Evolutionary conservation across 2,329 filamentous ascomycete species (phyloP), one percentile per base, ranked within the genome.

Genomic region (Diaporthe helianthi): DNA sequence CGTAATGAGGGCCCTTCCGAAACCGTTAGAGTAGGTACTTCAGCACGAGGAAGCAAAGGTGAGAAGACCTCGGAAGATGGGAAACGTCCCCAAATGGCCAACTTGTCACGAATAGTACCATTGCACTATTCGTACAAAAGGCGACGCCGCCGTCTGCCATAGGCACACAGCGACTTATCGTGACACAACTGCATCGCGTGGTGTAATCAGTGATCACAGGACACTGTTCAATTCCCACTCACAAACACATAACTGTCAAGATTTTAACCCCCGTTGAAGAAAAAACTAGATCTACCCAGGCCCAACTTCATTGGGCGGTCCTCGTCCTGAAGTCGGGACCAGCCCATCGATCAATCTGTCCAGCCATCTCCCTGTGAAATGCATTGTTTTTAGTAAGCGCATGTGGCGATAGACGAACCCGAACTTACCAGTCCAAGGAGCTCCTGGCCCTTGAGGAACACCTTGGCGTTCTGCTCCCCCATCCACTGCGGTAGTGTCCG

Each of bases 401-500:
- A 4, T 1, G 7, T 22, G 0, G 4, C 4, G 1, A 3, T 9
- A 2, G n/a, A n/a, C n/a, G n/a, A n/a, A 2, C 0, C 2, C 22
- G 31, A 26, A 65, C 73, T 69, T 38, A 73, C 74, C 71, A 74
- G 26, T 29, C 74, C 74, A 5, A 76, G 71, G 9, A 75, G 65
- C 8, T 64, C 61, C 55, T 76, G 74, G 4, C 71, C 74, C 49
- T 66, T 70, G 41, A 71, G 33, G 12, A 73, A 76, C 13, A 72
- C 71, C 3, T 47, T 55, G 0, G 74, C 66, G 46, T 74, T 75
- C 67, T 75, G 47, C 68, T 75, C 71, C 0, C 76, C 76, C 75
- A 77, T 75, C 76, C 76, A 77, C 69, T 73, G 68, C 2, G 72
- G 72, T 52, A 69, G 65, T 9, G 73, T 73, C 51, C 63, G 69